Evolutionary conservation across 1,284 basidiomycete species (phyloP), one percentile per base, ranked within the genome.

Genomic region (Ceratobasidium sp.): DNA sequence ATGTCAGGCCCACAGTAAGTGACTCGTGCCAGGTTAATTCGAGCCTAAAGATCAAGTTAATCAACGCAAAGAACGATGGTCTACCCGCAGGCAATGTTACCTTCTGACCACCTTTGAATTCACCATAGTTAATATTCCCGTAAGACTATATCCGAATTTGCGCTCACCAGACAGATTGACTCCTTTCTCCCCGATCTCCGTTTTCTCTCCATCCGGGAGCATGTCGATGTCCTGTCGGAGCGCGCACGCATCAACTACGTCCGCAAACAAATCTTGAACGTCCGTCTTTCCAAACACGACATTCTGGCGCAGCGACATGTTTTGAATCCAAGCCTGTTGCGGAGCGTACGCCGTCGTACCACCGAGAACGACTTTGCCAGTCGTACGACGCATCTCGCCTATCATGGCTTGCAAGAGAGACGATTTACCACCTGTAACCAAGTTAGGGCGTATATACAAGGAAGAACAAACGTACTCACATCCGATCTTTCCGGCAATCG

Each of bases 281-380:
- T 76, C 82, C 6, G 75, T 69, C 67, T 79, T 76, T 4, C 82
- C 82, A 71, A 83, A 83, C 18, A 79, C 76, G 65, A 80, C 79
- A 75, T 80, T 80, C 46, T 64, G 30, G 70, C 80, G 79, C 23
- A 84, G 79, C 0, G 83, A 83, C 48, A 62, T 50, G 75, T 82
- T 80, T 78, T 83, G 82, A 76, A 85, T 83, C 83, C 85, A 87
- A 3, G 85, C 84, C 1, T 82, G 81, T 76, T 87, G 85, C 21
- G 82, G 80, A 59, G 83, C 83, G 52, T 85, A 82, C 0, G 85
- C 81, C 1, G 84, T 84, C 2, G 81, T 78, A 8, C 85, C 82
- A 9, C 79, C 78, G 72, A 82, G 81, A 1, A 76, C 77, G 52
- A 83, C 81, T 48, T 79, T 80, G 41, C 82, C 82, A 23, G 77